phyloP scores from a whole-genome alignment of 345 rosid species.

The Brassica nigra region DNA sequence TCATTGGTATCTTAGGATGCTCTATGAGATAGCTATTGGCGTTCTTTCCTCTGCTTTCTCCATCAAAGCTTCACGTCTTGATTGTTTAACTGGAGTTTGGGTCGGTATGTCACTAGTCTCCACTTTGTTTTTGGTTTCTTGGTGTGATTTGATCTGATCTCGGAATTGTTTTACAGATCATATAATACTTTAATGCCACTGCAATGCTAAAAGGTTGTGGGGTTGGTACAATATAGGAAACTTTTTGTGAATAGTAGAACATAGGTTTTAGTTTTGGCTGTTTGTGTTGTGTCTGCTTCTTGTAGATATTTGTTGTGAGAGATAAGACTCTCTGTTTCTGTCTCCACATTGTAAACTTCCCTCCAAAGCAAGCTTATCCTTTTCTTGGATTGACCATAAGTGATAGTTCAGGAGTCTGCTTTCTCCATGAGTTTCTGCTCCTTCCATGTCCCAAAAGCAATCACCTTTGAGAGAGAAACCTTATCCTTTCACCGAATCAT shows the following conservation, averaged over 20 bases:
- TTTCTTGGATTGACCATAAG: conserved; percentile 2
- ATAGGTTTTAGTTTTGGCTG: conserved; percentile 24
- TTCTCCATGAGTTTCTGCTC: conserved; percentile 35
- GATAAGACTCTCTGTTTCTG: conserved; percentile 3
- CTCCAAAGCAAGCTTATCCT: conserved; percentile 40
- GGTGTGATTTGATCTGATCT: no score
- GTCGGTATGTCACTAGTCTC: no score
- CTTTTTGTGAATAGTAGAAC: conserved; percentile 2
- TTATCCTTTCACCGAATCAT: conserved; percentile 10
- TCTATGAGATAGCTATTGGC: no score
- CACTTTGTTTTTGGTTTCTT: no score
- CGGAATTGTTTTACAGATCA: neutral
- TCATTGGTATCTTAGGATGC: conserved; percentile 4
- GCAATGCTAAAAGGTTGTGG: neutral
- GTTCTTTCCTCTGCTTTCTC: no score
- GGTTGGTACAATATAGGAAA: conserved; percentile 13
- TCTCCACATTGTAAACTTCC: conserved; percentile 11
- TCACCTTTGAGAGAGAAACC: conserved; percentile 20
- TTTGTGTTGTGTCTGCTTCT: conserved; percentile 32
- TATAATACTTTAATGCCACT: neutral
- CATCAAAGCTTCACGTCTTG: no score
- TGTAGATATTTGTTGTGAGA: conserved; percentile 16
- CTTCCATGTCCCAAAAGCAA: conserved; percentile 9
- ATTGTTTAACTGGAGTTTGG: no score
- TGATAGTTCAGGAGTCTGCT: conserved; percentile 31